phyloP scores from a whole-genome alignment of 768 basidiomycete genomes.

The Pleurotus tuoliensis region DNA sequence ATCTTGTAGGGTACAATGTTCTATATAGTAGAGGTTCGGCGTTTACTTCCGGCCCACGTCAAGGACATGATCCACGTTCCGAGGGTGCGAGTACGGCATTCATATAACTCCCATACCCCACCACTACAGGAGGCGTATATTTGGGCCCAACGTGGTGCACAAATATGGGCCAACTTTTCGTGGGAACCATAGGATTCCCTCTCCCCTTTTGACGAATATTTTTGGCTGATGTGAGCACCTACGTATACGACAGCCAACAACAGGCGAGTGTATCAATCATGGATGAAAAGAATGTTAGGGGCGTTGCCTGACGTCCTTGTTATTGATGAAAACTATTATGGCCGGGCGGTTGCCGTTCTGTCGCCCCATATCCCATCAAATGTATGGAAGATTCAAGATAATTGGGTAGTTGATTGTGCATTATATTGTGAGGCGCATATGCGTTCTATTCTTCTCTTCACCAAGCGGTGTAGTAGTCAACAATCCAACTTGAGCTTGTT shows the following conservation, averaged over 20 bases:
- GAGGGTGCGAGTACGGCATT: slow-evolving; percentile 1
- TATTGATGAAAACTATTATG: neutral
- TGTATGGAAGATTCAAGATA: no score
- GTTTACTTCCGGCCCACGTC: slow-evolving; percentile 1
- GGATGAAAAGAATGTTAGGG: neutral
- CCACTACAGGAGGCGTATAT: neutral
- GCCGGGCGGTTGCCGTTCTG: no score
- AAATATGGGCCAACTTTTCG: neutral
- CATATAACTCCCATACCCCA: neutral
- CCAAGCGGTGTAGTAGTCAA: neutral
- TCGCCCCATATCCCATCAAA: no score
- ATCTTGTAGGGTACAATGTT: slow-evolving; percentile 6
- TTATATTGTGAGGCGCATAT: neutral
- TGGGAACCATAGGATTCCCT: slow-evolving; percentile 1
- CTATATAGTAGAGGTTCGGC: neutral
- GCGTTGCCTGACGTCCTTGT: neutral
- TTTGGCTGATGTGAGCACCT: neutral
- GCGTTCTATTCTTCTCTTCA: neutral
- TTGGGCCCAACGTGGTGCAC: neutral
- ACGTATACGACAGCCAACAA: neutral
- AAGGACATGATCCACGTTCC: slow-evolving; percentile 3
- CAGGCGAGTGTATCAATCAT: neutral
- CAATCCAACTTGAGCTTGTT: neutral
- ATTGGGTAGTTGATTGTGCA: no score
- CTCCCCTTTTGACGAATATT: neutral